Conservation (phyloP, 2,329 filamentous ascomycete genomes). For the Arthrocladium fulminans region DNA sequence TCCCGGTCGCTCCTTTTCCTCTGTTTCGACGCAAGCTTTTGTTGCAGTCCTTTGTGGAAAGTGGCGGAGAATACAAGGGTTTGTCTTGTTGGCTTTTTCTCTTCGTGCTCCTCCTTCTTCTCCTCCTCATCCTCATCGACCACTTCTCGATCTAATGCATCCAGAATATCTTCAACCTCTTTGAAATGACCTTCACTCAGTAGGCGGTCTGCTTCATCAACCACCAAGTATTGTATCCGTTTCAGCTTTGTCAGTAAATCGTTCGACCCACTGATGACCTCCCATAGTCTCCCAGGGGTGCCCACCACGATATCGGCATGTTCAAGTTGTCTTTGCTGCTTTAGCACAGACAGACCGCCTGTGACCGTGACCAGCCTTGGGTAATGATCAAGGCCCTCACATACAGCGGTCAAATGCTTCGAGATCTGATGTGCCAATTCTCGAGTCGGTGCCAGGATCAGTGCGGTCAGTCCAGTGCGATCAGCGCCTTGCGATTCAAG, state of each 20-base stretch:
- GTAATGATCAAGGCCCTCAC: conserved; percentile 53
- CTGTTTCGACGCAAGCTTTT: conserved; percentile 71
- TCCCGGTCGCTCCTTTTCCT: conserved; percentile 42
- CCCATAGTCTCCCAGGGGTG: conserved; percentile 89
- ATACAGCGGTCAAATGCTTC: conserved; percentile 70
- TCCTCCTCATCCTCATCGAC: conserved; percentile 42
- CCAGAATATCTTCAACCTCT: conserved; percentile 80
- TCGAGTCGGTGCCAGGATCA: conserved; percentile 84
- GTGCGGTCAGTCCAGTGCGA: conserved; percentile 50
- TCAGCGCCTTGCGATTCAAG: conserved; percentile 39
- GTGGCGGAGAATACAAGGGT: conserved; percentile 96
- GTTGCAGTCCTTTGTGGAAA: conserved; percentile 82
- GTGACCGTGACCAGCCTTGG: conserved; percentile 73
- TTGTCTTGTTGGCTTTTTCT: conserved; percentile 50
- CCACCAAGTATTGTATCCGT: conserved; percentile 68
- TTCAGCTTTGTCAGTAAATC: conserved; percentile 63
- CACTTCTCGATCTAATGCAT: conserved; percentile 60
- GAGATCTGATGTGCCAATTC: conserved; percentile 89
- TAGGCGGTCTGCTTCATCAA: conserved; percentile 89
- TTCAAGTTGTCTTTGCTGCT: conserved; percentile 77
- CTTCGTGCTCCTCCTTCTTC: conserved; percentile 24
- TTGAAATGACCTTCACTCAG: conserved; percentile 92
- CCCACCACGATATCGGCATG: conserved; percentile 87
- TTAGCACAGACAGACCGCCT: conserved; percentile 85
- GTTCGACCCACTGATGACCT: conserved; percentile 70